Evolutionary conservation across 2,329 filamentous ascomycete species (phyloP).

Genomic region (Colletotrichum filicis): DNA sequence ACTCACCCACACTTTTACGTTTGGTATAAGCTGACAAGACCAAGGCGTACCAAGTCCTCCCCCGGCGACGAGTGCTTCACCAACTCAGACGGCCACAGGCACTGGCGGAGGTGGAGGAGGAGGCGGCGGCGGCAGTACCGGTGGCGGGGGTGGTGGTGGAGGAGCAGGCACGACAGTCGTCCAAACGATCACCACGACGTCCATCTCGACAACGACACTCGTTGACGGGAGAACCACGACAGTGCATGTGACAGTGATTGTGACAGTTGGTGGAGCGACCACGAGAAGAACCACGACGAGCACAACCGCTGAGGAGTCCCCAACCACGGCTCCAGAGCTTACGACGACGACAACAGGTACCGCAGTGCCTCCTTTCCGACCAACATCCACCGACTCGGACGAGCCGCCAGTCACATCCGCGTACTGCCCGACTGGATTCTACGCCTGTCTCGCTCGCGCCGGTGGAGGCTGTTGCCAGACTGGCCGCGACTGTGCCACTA

Average conservation of each 20-base stretch:
- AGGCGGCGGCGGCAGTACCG: neutral
- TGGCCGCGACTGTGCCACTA: constrained; percentile 84
- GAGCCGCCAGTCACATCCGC: constrained; percentile 35
- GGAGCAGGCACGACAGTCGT: constrained; percentile 46
- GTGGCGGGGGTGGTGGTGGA: neutral
- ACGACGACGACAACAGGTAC: constrained; percentile 44
- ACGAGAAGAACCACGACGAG: constrained; percentile 50
- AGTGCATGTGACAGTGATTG: constrained; percentile 52
- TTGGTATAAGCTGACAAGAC: constrained; percentile 26
- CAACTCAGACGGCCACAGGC: constrained; percentile 34
- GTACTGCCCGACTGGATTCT: constrained; percentile 89
- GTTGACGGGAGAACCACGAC: constrained; percentile 49
- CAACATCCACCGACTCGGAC: constrained; percentile 51
- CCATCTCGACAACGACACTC: constrained; percentile 39
- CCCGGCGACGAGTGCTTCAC: constrained; percentile 36
- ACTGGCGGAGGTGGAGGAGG: constrained; percentile 14
- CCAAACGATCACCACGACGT: constrained; percentile 47
- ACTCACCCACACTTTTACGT: neutral
- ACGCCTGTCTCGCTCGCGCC: constrained; percentile 86
- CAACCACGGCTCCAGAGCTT: constrained; percentile 50
- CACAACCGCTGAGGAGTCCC: constrained; percentile 47
- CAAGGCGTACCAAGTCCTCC: constrained; percentile 48
- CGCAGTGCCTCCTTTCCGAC: constrained; percentile 58
- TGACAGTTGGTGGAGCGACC: constrained; percentile 43
- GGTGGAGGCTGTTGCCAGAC: constrained; percentile 89